Evolutionary conservation across 257 asterid genomes (phyloP).

Genomic region (Euphrasia confusa): DNA sequence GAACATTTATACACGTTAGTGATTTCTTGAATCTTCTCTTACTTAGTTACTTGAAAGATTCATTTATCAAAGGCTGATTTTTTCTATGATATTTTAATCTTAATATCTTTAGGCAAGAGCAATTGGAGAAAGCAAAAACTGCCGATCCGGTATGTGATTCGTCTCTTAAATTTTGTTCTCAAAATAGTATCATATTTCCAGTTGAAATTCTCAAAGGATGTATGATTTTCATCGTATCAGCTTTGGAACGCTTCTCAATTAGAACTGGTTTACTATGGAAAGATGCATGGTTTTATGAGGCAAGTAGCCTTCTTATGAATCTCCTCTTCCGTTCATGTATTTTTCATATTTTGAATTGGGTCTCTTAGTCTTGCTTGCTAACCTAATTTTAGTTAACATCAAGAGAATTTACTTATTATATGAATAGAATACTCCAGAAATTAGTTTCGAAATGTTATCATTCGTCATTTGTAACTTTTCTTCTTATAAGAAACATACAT

Average conservation of each 20-base stretch:
- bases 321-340: background rate
- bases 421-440: background rate
- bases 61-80: constrained; percentile 10
- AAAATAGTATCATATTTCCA: constrained; percentile 5
- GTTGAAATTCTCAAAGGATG: background rate
- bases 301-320: constrained; percentile 26
- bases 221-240: constrained; percentile 31
- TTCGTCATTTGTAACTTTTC: background rate
- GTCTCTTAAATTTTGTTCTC: background rate
- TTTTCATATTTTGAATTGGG: background rate
- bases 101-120: constrained; percentile 54
- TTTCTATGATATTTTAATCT: constrained; percentile 1
- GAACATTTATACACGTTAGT: constrained; percentile 81
- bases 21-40: constrained; percentile 15
- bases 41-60: constrained; percentile 6
- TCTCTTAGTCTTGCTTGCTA: background rate
- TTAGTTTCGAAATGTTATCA: background rate
- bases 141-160: constrained; percentile 72
- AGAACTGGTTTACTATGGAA: constrained; percentile 89
- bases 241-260: constrained; percentile 97
- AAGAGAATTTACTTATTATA: background rate
- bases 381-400: background rate
- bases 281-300: constrained; percentile 99
- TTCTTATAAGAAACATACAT: background rate
- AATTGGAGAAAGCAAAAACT: constrained; percentile 89